Evolutionary conservation across 345 rosid species (phyloP), one percentile per base, ranked within the genome.

Genomic region (Raphanus raphanistrum): DNA sequence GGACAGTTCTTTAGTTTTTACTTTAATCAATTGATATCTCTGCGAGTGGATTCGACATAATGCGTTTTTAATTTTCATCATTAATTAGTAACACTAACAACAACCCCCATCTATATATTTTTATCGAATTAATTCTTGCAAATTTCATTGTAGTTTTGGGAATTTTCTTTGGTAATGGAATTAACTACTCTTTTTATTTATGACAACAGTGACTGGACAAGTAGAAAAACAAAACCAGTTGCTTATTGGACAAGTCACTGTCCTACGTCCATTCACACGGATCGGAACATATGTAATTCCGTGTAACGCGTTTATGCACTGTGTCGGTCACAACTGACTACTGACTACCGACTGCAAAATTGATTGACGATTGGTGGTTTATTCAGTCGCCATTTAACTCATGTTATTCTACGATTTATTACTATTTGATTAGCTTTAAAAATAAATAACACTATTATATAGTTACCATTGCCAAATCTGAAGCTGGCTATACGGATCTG

Each of bases 231-330:
- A 41, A 29, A 8, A 45, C 0, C 52, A 60, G 62, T 75, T 41
- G 67, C 16, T 26, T 60, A 68, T 9, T 48, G 57, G 62, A 70
- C 17, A 70, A 76, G 75, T 69, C 80, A 61, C 41, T 61, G 70
- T 76, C 79, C 59, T 54, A 6, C 1, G 38, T 10, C 8, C 12
- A 15, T 31, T 55, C 8, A 54, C 31, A 57, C 55, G 45, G 52
- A 10, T 45, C 71, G 57, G 60, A 75, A 28, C 57, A 41, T 31
- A 31, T 29, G 33, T 58, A 63, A 75, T 16, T 17, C 61, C 27
- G 8, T 21, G 52, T 48, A 45, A 76, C 73, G 68, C 79, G 79
- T 75, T 41, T 29, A 3, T 55, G 1, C 21, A 21, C 1, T 21
- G 21, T 21, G 21, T 21, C 21, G 21, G 21, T 21, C 21, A 21